Percentiles rank a stretch among this genome's conserved stretches.
Evolutionary conservation across 192 early-diverging fungal genomes (phyloP).

Genomic region (Umbelopsis vinacea): DNA sequence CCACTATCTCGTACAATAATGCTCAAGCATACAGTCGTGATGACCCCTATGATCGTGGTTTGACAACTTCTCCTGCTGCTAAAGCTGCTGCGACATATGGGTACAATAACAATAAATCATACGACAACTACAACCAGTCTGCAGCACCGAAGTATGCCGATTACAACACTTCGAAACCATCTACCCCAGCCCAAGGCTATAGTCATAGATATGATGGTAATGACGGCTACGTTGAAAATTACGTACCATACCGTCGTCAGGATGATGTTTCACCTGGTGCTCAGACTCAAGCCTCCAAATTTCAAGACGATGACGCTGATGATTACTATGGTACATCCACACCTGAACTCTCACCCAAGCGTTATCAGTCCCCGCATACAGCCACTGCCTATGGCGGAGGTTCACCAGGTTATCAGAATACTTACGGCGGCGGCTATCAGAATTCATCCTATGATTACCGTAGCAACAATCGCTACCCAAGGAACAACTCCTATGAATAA

Average conservation of each 20-base stretch:
- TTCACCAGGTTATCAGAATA: conserved; percentile 1
- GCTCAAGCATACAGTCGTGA: not conserved
- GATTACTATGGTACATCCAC: not conserved
- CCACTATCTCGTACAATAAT: not conserved
- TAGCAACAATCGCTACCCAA: not conserved
- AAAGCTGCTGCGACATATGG: conserved; percentile 6
- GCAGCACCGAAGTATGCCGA: not conserved
- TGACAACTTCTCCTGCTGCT: not conserved
- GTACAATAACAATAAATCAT: not conserved
- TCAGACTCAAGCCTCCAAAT: conserved; percentile 5
- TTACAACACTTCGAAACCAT: not conserved
- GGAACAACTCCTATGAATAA: not conserved
- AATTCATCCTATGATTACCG: not conserved
- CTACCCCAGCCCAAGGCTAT: not conserved
- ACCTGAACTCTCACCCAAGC: not conserved
- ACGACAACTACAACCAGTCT: not conserved
- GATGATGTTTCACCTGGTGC: not conserved
- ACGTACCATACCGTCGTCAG: conserved; percentile 1
- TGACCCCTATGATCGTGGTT: conserved; percentile 1
- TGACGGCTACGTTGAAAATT: conserved; percentile 3
- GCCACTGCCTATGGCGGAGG: not conserved
- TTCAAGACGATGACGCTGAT: not conserved
- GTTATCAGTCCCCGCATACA: not conserved
- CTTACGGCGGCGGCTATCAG: not conserved
- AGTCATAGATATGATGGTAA: not conserved